Base-by-base conservation (phyloP, 768 basidiomycete species). In the Collybia nuda region DNA sequence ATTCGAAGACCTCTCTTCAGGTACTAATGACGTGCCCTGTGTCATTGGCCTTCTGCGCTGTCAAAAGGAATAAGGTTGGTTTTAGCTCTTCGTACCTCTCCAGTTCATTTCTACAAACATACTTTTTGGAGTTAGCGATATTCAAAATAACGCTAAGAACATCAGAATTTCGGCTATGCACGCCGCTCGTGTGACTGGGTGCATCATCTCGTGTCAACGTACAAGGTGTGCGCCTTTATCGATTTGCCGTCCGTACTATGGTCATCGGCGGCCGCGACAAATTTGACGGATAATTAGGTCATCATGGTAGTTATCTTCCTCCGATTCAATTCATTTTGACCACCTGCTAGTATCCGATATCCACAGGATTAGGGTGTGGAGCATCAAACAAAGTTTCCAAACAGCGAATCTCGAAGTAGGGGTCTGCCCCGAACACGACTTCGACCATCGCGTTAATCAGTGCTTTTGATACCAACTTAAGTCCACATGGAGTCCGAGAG, bases 401-500 rank as follows among this genome's bases (percentile, higher is more conserved):
- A 79, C 81, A 1, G 75, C 77, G 3, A 82, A 82, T 47, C 72
- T 78, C 15, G 79, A 81, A 56, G 79, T n/a, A n/a, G 81, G 17
- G 15, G 63, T 53, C 17, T 15, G 9, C 21, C 19, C 24, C 37
- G 40, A 39, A 32, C 49, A 43, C 14, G 21, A 40, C 26, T 21
- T 24, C 32, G 24, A 8, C 18, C 11, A 15, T 37, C 9, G 12
- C 37, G 24, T 36, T 36, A 24, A 12, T n/a, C 15, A n/a, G 21
- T 3, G 28, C 39, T 9, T 37, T 2, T 48, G 77, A 77, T 70
- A 76, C n/a, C 80, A 82, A 74, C 71, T 81, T 1, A 79, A 82
- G 53, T 68, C 81, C 78, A 80, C 59, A 81, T 81, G 79, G 78
- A 80, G 59, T 80, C 80, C 0, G 80, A 81, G 55, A 62, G 81